Evolutionary conservation across 2,329 filamentous ascomycete genomes (phyloP).

Genomic region (Ascochyta fabae): DNA sequence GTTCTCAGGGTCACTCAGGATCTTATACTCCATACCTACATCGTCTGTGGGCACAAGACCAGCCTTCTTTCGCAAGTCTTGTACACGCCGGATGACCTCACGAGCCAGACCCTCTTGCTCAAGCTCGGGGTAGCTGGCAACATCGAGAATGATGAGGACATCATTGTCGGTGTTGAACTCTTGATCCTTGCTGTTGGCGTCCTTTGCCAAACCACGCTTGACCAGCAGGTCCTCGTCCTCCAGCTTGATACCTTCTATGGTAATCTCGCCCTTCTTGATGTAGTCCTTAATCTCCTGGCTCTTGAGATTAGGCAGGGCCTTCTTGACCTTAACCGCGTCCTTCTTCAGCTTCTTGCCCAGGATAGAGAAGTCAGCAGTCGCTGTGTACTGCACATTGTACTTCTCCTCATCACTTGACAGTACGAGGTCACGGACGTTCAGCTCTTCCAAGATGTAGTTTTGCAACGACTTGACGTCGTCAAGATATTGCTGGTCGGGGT

Average conservation of each 20-base stretch:
- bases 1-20: constrained; percentile 78
- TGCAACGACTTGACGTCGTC: constrained; percentile 86
- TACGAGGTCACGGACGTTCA: constrained; percentile 86
- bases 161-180: constrained; percentile 90
- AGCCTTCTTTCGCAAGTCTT: constrained; percentile 91
- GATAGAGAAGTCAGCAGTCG: constrained; percentile 89
- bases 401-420: constrained; percentile 85
- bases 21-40: constrained; percentile 89
- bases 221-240: constrained; percentile 83
- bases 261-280: constrained; percentile 73
- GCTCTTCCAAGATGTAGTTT: constrained; percentile 87
- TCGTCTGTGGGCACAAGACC: constrained; percentile 91
- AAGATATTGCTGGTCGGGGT: constrained; percentile 81
- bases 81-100: constrained; percentile 92
- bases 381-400: constrained; percentile 92
- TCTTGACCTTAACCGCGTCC: constrained; percentile 89
- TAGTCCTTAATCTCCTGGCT: constrained; percentile 84
- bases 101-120: constrained; percentile 87
- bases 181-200: constrained; percentile 72
- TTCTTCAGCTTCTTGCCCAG: constrained; percentile 98
- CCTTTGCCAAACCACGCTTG: constrained; percentile 77
- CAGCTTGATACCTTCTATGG: constrained; percentile 85
- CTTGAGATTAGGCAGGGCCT: constrained; percentile 78
- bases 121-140: constrained; percentile 80
- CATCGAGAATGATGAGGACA: constrained; percentile 89